These are phyloP conservation scores for Chlorophyllum brunneum DNA, from an alignment of 768 basidiomycete genomes.

Conservation along the genomic window DNA sequence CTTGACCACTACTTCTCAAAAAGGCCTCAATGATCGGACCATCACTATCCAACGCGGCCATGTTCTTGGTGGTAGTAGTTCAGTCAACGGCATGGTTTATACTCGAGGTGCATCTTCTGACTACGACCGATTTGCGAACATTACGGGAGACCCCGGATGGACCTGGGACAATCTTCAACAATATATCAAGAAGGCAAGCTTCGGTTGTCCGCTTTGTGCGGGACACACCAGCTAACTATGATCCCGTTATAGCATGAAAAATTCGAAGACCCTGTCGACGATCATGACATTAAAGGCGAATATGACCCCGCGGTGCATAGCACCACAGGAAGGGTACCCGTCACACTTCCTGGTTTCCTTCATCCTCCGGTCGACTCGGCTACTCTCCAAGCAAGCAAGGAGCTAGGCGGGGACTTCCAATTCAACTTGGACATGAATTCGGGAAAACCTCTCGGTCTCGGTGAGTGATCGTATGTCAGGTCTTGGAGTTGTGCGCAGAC, in stretches of 20 bases:
- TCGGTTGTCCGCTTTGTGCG: neutral
- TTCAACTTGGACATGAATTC: constrained; percentile 16
- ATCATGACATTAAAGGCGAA: constrained; percentile 18
- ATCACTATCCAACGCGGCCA: constrained; percentile 24
- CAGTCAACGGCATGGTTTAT: constrained; percentile 23
- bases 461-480: constrained; percentile 1
- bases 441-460: constrained; percentile 10
- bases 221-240: neutral
- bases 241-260: constrained; percentile 17
- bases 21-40: constrained; percentile 19
- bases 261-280: constrained; percentile 16
- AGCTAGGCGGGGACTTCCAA: constrained; percentile 11
- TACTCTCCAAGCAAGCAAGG: constrained; percentile 16
- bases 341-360: constrained; percentile 16
- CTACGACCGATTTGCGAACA: constrained; percentile 20
- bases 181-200: constrained; percentile 23
- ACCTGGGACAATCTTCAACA: constrained; percentile 26
- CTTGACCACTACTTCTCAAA: constrained; percentile 25
- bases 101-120: constrained; percentile 14
- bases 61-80: constrained; percentile 27
- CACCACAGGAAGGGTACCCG: constrained; percentile 16
- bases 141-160: constrained; percentile 27
- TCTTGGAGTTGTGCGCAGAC: neutral
- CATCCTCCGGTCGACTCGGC: constrained; percentile 17
- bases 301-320: constrained; percentile 19